These are phyloP conservation scores for Aureobasidium sp. DNA, from an alignment of 2,329 filamentous ascomycete genomes.

Conservation along the genomic window DNA sequence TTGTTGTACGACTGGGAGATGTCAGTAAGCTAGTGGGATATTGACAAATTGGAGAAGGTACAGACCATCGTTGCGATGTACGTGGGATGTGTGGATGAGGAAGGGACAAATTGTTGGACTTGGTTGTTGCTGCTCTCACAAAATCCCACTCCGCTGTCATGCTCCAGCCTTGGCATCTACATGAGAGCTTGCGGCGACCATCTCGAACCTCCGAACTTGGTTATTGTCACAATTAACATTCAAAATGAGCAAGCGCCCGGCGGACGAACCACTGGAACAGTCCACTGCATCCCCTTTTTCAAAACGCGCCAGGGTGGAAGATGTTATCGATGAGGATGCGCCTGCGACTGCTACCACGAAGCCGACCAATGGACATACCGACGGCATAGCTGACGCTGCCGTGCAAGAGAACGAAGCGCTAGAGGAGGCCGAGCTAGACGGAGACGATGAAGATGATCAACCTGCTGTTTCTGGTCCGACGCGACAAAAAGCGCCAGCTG, in stretches of 20 bases:
- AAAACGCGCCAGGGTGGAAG: constrained; percentile 41
- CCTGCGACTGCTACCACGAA: constrained; percentile 20
- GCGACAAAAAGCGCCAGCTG: constrained; percentile 70
- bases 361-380: constrained; percentile 18
- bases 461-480: constrained; percentile 40
- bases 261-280: constrained; percentile 39
- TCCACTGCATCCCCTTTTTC: constrained; percentile 39
- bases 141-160: constrained; percentile 1
- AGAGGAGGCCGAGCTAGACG: constrained; percentile 30
- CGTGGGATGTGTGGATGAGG: not conserved
- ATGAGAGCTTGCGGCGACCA: constrained; percentile 13
- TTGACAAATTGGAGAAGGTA: not conserved
- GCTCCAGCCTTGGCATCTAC: not conserved
- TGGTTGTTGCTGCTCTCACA: constrained; percentile 4
- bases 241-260: constrained; percentile 40
- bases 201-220: not conserved
- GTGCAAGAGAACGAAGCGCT: constrained; percentile 32
- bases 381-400: constrained; percentile 30
- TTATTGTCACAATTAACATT: not conserved
- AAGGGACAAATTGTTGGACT: not conserved
- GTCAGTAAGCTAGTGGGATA: not conserved
- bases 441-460: constrained; percentile 23
- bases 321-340: constrained; percentile 30
- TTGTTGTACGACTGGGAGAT: constrained; percentile 44
- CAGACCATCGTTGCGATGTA: constrained; percentile 17